Evolutionary conservation across 164 flowering plant species (phyloP), one percentile per base, ranked within the genome.

Genomic region (Berberis thunbergii): DNA sequence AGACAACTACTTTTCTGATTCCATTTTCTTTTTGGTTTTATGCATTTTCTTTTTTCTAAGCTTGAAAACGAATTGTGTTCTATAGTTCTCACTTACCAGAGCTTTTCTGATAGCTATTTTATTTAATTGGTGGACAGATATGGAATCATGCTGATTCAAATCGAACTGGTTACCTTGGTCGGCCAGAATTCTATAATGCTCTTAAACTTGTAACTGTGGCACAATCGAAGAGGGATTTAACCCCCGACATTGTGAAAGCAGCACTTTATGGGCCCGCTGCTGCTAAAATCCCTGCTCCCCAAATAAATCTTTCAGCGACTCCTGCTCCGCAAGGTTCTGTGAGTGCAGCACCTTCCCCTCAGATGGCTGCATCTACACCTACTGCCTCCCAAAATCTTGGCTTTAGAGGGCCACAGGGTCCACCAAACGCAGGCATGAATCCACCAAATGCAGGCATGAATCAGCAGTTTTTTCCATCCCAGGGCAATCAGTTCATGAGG

Each of bases 121-220:
- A 12, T 39, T 46, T 39, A 44, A 9, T 58, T 41, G 58, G 2
- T 67, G 4, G 73, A 73, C 81, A 94, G 98, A 77, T 94, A 79
- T 94, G 98, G 98, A 82, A 65, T 71, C 74, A 78, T 79, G 96
- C 97, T 62, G 93, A 88, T 85, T 90, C 80, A 74, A 74, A 65
- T 50, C 76, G 78, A 45, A 78, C 74, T 53, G 96, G 97, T 72
- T 94, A 82, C 80, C 96, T 94, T 68, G 84, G 88, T 55, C 85
- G 95, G 26, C 57, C 80, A 53, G 96, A 94, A 65, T 94, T 94
- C 79, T 86, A 77, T 67, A 94, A 94, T 79, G 91, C 95, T 74
- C 89, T 94, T 60, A 94, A 78, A 74, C 92, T 94, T 69, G 91
- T 94, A 10, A 94, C 97, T 7, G 98, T 94, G 59, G 97, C 95